Evolutionary conservation across 768 basidiomycete species (phyloP).

Genomic region (Epithele typhae): DNA sequence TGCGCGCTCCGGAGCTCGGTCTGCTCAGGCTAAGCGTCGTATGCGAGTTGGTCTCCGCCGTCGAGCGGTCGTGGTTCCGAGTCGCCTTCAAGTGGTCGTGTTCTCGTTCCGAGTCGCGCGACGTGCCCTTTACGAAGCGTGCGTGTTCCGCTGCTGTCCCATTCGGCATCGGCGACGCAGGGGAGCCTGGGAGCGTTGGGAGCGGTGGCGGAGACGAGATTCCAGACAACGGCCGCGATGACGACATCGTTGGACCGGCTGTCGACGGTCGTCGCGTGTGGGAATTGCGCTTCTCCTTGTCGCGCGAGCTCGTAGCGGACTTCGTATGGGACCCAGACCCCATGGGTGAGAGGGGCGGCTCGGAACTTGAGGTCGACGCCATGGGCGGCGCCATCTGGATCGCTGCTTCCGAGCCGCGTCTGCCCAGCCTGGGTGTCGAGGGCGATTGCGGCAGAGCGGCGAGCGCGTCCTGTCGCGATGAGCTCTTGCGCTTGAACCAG

Average conservation of each 20-base stretch:
- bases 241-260: constrained; percentile 26
- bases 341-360: neutral
- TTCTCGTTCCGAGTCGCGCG: too few relatives aligned
- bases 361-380: constrained; percentile 12
- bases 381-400: constrained; percentile 1
- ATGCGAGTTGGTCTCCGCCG: too few relatives aligned
- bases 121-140: too few relatives aligned
- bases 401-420: constrained; percentile 11
- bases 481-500: constrained; percentile 57
- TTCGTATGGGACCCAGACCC: constrained; percentile 25
- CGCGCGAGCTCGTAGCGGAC: constrained; percentile 17
- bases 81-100: too few relatives aligned
- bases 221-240: constrained; percentile 5
- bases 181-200: neutral
- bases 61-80: too few relatives aligned
- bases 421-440: constrained; percentile 19
- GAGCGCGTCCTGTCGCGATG: constrained; percentile 26
- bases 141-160: too few relatives aligned
- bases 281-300: constrained; percentile 8
- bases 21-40: too few relatives aligned
- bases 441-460: constrained; percentile 22
- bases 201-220: neutral
- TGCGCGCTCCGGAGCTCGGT: neutral
- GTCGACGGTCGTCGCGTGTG: constrained; percentile 35
- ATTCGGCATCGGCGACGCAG: neutral